Evolutionary conservation across 129 eudicot genomes (phyloP).

Genomic region (Chrysanthemum lavandulifolium): DNA sequence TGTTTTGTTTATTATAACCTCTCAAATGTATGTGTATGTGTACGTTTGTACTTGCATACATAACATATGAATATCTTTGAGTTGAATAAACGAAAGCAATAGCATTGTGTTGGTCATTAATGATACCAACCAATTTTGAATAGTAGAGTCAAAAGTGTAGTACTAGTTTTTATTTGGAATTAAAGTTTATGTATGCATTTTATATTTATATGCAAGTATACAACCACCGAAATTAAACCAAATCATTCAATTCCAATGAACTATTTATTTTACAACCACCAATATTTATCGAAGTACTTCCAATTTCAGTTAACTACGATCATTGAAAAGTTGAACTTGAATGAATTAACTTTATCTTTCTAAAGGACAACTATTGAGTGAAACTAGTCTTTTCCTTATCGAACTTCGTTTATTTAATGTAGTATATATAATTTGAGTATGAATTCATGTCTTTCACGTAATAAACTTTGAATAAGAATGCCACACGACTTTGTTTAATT

Average conservation of each 20-base stretch:
- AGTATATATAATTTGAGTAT: neutral
- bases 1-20: no score
- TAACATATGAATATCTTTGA: neutral
- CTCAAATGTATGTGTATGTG: no score
- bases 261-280: slow-evolving; percentile 9
- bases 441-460: slow-evolving; percentile 8
- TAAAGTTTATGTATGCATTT: slow-evolving; percentile 10
- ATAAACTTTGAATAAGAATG: neutral
- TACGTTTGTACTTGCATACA: neutral
- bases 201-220: neutral
- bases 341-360: neutral
- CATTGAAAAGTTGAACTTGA: slow-evolving; percentile 1
- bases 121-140: slow-evolving; percentile 35
- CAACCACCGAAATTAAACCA: slow-evolving; percentile 25
- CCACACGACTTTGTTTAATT: slow-evolving; percentile 5
- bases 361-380: slow-evolving; percentile 2
- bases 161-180: neutral
- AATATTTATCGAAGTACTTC: neutral
- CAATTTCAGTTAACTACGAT: neutral
- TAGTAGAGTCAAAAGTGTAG: slow-evolving; percentile 25
- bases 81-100: neutral
- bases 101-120: slow-evolving; percentile 18
- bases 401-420: neutral
- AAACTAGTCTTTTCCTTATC: neutral
- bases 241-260: slow-evolving; percentile 15